phyloP scores from a whole-genome alignment of 2,329 filamentous ascomycete genomes.

The Cyanodermella asteris region DNA sequence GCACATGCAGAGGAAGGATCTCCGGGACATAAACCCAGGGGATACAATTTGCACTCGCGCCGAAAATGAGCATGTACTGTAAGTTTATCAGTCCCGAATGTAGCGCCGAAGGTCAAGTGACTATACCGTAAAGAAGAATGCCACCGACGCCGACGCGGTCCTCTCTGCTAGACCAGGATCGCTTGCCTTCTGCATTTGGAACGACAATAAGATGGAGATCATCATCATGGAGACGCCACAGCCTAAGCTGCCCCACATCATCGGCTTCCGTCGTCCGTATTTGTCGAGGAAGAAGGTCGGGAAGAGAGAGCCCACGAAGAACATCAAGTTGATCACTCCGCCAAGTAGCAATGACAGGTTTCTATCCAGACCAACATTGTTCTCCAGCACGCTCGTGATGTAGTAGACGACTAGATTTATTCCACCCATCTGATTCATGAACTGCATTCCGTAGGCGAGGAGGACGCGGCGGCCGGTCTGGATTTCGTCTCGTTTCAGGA shows the following conservation, averaged over 20 bases:
- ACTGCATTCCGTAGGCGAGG: slow-evolving; percentile 25
- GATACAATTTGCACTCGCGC: slow-evolving; percentile 24
- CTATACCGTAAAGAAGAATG: slow-evolving; percentile 31
- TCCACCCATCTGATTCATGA: slow-evolving; percentile 29
- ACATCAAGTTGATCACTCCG: slow-evolving; percentile 20
- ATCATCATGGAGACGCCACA: slow-evolving; percentile 20
- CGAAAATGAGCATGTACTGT: slow-evolving; percentile 21
- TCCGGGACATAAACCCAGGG: slow-evolving; percentile 30
- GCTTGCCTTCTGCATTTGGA: slow-evolving; percentile 10
- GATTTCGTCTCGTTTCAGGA: slow-evolving; percentile 22
- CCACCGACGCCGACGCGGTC: slow-evolving; percentile 24
- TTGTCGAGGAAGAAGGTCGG: slow-evolving; percentile 25
- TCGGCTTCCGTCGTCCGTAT: slow-evolving; percentile 17
- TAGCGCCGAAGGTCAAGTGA: no score
- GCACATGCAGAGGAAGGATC: slow-evolving; percentile 27
- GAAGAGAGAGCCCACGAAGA: slow-evolving; percentile 20
- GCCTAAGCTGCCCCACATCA: slow-evolving; percentile 16
- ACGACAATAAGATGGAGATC: slow-evolving; percentile 17
- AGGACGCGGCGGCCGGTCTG: slow-evolving; percentile 23
- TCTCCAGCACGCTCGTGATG: slow-evolving; percentile 22
- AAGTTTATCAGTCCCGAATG: slow-evolving; percentile 3
- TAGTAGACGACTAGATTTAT: slow-evolving; percentile 25
- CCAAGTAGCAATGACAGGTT: slow-evolving; percentile 25
- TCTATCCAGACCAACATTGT: slow-evolving; percentile 23
- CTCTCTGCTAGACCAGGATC: slow-evolving; percentile 15